phyloP scores from a whole-genome alignment of 2,329 filamentous ascomycete species.

The Pseudodiploospora longispora region DNA sequence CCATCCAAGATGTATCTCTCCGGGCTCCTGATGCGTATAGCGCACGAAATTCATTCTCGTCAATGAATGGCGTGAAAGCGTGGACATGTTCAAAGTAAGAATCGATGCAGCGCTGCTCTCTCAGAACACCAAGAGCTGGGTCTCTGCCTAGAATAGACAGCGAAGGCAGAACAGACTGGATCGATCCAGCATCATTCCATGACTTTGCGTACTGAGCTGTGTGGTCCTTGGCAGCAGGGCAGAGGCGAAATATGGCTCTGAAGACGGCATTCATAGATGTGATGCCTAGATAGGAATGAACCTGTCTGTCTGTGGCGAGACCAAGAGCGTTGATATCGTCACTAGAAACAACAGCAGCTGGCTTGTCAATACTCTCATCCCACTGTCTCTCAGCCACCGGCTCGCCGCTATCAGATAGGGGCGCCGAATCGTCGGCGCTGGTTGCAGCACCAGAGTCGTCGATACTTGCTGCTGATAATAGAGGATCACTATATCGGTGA shows the following conservation, averaged over 20 bases:
- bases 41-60: constrained; percentile 50
- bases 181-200: constrained; percentile 12
- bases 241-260: constrained; percentile 43
- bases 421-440: constrained; percentile 13
- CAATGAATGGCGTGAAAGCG: constrained; percentile 50
- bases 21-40: constrained; percentile 43
- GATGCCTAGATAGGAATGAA: constrained; percentile 52
- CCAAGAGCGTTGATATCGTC: constrained; percentile 48
- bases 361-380: constrained; percentile 20
- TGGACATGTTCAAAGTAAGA: constrained; percentile 56
- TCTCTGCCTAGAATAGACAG: constrained; percentile 29
- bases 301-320: constrained; percentile 47
- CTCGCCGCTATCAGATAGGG: constrained; percentile 19
- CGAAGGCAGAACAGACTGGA: constrained; percentile 20
- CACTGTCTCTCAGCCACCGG: constrained; percentile 19
- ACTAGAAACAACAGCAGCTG: constrained; percentile 13
- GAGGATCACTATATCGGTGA: background rate
- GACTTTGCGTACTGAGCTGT: constrained; percentile 17
- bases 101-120: constrained; percentile 39
- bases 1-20: constrained; percentile 51
- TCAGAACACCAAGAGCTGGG: constrained; percentile 30
- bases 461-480: background rate
- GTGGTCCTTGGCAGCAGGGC: constrained; percentile 19
- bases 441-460: background rate
- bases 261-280: constrained; percentile 56